Evolutionary conservation across 2,329 filamentous ascomycete genomes (phyloP).

Genomic region (Ophiognomonia clavigignenti-juglandacearum): DNA sequence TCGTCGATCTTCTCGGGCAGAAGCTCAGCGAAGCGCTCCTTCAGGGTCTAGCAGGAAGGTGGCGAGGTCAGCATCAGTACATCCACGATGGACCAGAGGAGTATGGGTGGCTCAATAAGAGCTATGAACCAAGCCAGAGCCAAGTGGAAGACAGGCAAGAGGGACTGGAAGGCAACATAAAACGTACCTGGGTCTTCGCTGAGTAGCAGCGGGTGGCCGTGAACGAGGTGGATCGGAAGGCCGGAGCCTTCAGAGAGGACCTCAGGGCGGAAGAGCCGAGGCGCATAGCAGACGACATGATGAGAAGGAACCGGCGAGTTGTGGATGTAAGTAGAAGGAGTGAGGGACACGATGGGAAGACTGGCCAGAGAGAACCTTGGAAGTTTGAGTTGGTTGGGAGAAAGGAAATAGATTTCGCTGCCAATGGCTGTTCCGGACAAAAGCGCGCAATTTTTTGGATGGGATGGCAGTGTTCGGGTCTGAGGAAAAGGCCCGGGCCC

Average conservation of each 20-base stretch:
- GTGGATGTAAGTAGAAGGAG: background rate
- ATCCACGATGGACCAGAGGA: slow-evolving; percentile 13
- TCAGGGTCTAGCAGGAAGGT: slow-evolving; percentile 65
- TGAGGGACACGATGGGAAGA: too few relatives aligned
- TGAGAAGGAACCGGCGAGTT: slow-evolving; percentile 29
- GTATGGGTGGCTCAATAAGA: background rate
- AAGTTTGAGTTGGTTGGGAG: too few relatives aligned
- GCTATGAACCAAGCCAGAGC: background rate
- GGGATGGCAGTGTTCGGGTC: too few relatives aligned
- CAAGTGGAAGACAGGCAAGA: background rate
- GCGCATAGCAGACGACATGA: slow-evolving; percentile 82
- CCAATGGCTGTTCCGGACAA: too few relatives aligned
- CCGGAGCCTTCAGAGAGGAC: slow-evolving; percentile 63
- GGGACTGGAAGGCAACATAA: background rate
- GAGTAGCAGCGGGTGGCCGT: slow-evolving; percentile 88
- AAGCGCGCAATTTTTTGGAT: too few relatives aligned
- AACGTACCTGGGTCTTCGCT: slow-evolving; percentile 77
- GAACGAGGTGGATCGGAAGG: slow-evolving; percentile 69
- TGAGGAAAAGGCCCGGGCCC: too few relatives aligned
- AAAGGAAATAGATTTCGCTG: too few relatives aligned
- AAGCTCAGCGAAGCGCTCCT: slow-evolving; percentile 96
- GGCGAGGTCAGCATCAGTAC: slow-evolving; percentile 18
- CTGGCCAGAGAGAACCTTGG: too few relatives aligned
- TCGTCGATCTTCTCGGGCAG: slow-evolving; percentile 93
- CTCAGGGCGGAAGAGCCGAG: slow-evolving; percentile 78